Evolutionary conservation across 495 filamentous ascomycete species (phyloP).

Genomic region (Penicillium desertorum): DNA sequence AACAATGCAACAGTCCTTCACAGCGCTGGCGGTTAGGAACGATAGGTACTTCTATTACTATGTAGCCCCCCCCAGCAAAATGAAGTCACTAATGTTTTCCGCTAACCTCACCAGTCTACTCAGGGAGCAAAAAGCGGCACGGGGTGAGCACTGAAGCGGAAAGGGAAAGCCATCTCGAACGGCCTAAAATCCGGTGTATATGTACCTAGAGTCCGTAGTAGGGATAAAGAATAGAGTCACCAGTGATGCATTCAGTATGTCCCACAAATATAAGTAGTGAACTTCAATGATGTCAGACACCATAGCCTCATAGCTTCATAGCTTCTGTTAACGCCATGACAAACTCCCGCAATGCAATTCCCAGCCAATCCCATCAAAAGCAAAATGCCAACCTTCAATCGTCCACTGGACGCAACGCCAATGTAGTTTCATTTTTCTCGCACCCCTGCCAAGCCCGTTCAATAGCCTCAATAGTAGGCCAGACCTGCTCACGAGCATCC

Average conservation of each 20-base stretch:
- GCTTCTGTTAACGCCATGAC: not conserved
- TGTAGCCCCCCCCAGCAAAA: too few species aligned
- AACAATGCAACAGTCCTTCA: too few species aligned
- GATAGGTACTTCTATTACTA: too few species aligned
- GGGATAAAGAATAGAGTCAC: not conserved
- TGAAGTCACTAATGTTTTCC: too few species aligned
- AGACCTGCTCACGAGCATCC: constrained; percentile 31
- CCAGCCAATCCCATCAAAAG: not conserved
- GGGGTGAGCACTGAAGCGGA: constrained; percentile 3
- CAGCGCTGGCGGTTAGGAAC: too few species aligned
- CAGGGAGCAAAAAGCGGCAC: constrained; percentile 5
- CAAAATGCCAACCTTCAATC: not conserved
- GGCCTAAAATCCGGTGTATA: constrained; percentile 8
- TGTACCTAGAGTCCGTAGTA: not conserved
- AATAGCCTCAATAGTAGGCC: constrained; percentile 28
- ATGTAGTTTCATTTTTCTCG: not conserved
- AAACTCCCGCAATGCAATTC: constrained; percentile 3
- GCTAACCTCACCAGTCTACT: not conserved
- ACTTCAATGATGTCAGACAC: not conserved
- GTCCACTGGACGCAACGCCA: not conserved
- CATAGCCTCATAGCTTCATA: not conserved
- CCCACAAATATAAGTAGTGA: not conserved
- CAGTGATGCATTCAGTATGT: not conserved
- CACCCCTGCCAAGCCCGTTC: constrained; percentile 35
- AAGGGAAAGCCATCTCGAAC: not conserved